Evolutionary conservation across 495 filamentous ascomycete genomes (phyloP).

Genomic region (Talaromyces wortmannii): DNA sequence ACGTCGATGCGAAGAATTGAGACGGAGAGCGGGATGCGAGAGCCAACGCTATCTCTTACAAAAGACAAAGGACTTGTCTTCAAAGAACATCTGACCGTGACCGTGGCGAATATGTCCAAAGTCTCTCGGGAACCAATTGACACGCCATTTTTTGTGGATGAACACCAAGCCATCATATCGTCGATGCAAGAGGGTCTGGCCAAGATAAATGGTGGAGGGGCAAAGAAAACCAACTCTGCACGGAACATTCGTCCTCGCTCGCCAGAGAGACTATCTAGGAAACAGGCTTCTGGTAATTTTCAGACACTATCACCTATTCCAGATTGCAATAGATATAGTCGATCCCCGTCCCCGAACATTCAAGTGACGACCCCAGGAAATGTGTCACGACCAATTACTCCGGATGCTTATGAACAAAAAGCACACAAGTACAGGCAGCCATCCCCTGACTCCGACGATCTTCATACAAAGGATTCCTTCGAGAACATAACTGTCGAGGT

Average conservation of each 20-base stretch:
- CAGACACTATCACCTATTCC: neutral
- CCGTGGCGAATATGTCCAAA: slow-evolving; percentile 35
- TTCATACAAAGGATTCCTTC: neutral
- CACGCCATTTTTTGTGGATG: slow-evolving; percentile 42
- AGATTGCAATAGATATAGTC: neutral
- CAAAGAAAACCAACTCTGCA: neutral
- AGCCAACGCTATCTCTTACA: slow-evolving; percentile 4
- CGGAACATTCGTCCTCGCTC: neutral
- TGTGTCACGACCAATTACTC: neutral
- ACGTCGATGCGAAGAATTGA: slow-evolving; percentile 19
- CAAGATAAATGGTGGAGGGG: slow-evolving; percentile 41
- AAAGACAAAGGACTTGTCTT: slow-evolving; percentile 19
- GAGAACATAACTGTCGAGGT: neutral
- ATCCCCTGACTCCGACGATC: neutral
- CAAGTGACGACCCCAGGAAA: neutral
- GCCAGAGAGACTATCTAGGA: neutral
- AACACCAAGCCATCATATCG: slow-evolving; percentile 42
- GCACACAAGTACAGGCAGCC: neutral
- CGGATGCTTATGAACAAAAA: neutral
- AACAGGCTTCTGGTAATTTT: neutral
- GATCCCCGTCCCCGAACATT: neutral
- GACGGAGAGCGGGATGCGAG: slow-evolving; percentile 9
- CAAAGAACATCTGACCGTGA: slow-evolving; percentile 31
- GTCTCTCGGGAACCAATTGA: slow-evolving; percentile 23
- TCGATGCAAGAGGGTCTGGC: slow-evolving; percentile 50